These are phyloP conservation scores for Antarctomyces pellizariae DNA, from an alignment of 495 filamentous ascomycete genomes.

Conservation along the genomic window DNA sequence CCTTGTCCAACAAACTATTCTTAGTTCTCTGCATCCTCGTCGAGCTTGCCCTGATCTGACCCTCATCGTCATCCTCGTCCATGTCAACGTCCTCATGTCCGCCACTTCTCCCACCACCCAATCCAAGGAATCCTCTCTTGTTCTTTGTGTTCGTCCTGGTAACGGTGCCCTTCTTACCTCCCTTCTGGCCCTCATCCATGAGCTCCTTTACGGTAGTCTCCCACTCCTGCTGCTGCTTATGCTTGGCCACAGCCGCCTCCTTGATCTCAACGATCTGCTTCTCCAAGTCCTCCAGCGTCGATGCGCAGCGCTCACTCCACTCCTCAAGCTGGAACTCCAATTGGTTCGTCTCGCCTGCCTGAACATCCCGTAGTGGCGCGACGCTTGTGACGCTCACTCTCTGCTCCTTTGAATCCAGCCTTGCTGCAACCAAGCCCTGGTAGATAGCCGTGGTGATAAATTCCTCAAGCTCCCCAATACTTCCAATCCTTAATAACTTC, in stretches of 20 bases:
- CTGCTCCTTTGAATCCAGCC: constrained; percentile 52
- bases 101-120: constrained; percentile 7
- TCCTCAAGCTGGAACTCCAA: constrained; percentile 43
- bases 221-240: constrained; percentile 24
- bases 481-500: constrained; percentile 37
- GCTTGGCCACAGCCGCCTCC: constrained; percentile 27
- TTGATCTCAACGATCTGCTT: constrained; percentile 37
- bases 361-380: constrained; percentile 65
- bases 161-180: constrained; percentile 5
- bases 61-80: no score
- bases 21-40: no score
- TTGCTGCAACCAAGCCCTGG: constrained; percentile 53
- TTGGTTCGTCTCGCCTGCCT: constrained; percentile 35
- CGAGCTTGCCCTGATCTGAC: no score
- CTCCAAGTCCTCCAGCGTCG: constrained; percentile 55
- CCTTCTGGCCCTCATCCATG: constrained; percentile 18
- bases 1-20: no score
- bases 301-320: constrained; percentile 55
- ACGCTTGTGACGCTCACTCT: constrained; percentile 56
- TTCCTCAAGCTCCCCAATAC: constrained; percentile 55
- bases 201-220: constrained; percentile 22
- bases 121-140: constrained; percentile 16
- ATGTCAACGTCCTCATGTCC: constrained; percentile 7
- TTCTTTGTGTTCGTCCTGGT: no score
- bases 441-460: constrained; percentile 82